Conservation (phyloP, 345 rosid species). For the Tarenaya hassleriana region DNA sequence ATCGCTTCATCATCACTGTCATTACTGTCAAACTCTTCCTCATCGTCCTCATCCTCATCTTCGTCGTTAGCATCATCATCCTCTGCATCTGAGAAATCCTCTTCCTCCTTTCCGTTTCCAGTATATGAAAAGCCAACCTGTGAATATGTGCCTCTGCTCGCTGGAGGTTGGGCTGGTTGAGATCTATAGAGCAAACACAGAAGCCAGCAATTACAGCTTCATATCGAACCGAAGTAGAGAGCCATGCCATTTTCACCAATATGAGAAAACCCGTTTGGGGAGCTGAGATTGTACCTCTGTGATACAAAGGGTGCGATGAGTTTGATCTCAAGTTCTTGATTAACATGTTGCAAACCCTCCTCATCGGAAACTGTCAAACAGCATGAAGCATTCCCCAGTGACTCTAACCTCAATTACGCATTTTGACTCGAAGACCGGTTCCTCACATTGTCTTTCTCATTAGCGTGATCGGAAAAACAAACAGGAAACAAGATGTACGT, state of each 20-base stretch:
- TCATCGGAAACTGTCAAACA: constrained; percentile 72
- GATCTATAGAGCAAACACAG: constrained; percentile 32
- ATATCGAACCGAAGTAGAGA: not conserved
- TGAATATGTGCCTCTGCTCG: constrained; percentile 77
- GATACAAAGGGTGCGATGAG: constrained; percentile 45
- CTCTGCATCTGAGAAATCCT: constrained; percentile 43
- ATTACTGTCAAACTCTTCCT: constrained; percentile 86
- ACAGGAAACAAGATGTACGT: constrained; percentile 7
- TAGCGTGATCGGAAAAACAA: constrained; percentile 19
- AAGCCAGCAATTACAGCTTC: not conserved
- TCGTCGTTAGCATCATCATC: constrained; percentile 65
- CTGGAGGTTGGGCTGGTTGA: constrained; percentile 53
- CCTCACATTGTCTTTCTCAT: constrained; percentile 16
- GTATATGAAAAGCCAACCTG: constrained; percentile 92
- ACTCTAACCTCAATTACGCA: constrained; percentile 8
- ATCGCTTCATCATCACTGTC: constrained; percentile 93
- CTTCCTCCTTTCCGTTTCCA: constrained; percentile 58
- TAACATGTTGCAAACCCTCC: constrained; percentile 78
- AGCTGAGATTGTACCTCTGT: constrained; percentile 38
- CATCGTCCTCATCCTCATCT: constrained; percentile 73
- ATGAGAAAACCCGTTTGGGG: not conserved
- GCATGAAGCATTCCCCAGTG: constrained; percentile 29
- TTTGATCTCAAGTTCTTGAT: constrained; percentile 82
- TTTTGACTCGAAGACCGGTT: constrained; percentile 16
- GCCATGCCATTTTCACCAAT: no score